A percentile compares a stretch with the other conserved stretches of the same genome.
Evolutionary conservation across 768 basidiomycete species (phyloP).

Genomic region (Pleurotus citrinopileatus): DNA sequence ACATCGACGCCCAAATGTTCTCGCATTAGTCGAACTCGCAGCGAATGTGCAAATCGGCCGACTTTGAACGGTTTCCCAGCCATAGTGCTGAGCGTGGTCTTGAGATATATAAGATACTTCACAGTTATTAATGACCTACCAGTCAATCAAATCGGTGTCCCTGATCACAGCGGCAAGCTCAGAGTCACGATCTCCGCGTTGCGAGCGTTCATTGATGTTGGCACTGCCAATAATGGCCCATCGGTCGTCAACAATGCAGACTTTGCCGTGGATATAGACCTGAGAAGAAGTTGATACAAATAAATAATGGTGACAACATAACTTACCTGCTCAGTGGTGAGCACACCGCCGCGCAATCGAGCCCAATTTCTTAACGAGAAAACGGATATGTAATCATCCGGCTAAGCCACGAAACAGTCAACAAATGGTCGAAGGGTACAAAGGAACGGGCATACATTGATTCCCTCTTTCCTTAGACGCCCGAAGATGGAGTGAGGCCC

Average conservation of each 20-base stretch:
- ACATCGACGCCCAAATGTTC: conserved; percentile 97
- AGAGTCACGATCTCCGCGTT: conserved; percentile 94
- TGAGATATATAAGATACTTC: background rate
- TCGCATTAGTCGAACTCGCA: conserved; percentile 92
- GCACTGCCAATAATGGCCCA: conserved; percentile 93
- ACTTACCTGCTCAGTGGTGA: conserved; percentile 85
- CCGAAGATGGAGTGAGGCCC: conserved; percentile 92
- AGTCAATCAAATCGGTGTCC: conserved; percentile 96
- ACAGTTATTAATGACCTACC: conserved; percentile 43
- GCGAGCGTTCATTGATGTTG: conserved; percentile 97
- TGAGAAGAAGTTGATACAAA: conserved; percentile 25
- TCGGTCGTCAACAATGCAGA: conserved; percentile 92
- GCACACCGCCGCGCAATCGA: conserved; percentile 76
- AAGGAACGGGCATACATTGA: conserved; percentile 59
- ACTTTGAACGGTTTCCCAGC: conserved; percentile 93
- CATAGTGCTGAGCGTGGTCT: conserved; percentile 63
- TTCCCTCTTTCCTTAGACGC: conserved; percentile 79
- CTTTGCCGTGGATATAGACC: conserved; percentile 91
- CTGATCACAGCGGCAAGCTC: conserved; percentile 90
- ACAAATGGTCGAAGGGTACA: conserved; percentile 4
- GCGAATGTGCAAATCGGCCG: conserved; percentile 93
- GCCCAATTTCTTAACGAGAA: conserved; percentile 94
- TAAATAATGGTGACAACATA: background rate
- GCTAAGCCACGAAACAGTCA: conserved; percentile 43
- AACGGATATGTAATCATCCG: conserved; percentile 87